Conservation (phyloP, 495 filamentous ascomycete species). For the Pseudevernia furfuracea region DNA sequence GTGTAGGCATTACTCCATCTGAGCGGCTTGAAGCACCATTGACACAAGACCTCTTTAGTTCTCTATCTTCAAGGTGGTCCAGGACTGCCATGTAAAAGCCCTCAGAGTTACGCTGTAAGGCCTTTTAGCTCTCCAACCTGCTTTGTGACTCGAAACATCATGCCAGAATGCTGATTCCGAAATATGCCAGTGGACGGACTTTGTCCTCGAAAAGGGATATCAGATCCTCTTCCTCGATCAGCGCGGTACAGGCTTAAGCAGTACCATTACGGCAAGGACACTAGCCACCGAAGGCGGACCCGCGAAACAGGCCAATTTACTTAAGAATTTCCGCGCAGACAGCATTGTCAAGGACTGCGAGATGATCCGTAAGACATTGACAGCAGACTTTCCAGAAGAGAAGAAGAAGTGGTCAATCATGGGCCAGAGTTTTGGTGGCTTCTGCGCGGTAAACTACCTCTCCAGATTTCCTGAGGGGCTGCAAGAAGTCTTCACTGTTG, state of each 20-base stretch:
- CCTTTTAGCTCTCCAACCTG: no score
- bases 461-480: constrained; percentile 71
- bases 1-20: constrained; percentile 26
- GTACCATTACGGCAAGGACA: constrained; percentile 62
- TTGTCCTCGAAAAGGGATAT: constrained; percentile 74
- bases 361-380: constrained; percentile 68
- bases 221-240: constrained; percentile 78
- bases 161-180: not conserved
- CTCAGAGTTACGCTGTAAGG: constrained; percentile 51
- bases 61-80: constrained; percentile 13
- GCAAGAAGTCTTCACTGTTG: constrained; percentile 72
- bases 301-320: constrained; percentile 63
- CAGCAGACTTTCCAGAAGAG: constrained; percentile 56
- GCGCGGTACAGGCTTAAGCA: constrained; percentile 65
- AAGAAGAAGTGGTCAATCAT: constrained; percentile 76
- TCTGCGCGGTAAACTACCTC: constrained; percentile 73
- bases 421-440: constrained; percentile 90
- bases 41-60: constrained; percentile 1
- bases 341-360: constrained; percentile 85
- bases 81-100: constrained; percentile 28
- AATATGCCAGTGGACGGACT: constrained; percentile 43
- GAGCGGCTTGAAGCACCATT: not conserved
- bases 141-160: not conserved
- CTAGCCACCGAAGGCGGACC: constrained; percentile 57
- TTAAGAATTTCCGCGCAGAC: constrained; percentile 84